Conservation (phyloP, 2,329 filamentous ascomycete species). For the Talaromyces islandicus region DNA sequence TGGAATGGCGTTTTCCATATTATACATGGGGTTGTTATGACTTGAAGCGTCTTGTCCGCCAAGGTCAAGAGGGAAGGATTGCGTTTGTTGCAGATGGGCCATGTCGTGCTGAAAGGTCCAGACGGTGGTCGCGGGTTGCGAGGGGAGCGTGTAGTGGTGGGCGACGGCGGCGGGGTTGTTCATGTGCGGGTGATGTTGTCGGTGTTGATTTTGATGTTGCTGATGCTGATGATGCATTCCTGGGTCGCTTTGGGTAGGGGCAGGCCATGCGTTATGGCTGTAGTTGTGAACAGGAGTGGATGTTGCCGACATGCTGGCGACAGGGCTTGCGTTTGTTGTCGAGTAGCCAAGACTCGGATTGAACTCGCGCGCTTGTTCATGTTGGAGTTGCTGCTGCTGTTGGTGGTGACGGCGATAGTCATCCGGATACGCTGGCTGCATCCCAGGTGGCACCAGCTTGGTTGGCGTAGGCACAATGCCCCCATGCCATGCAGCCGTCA, state of each 20-base stretch:
- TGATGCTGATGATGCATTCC: not conserved
- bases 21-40: not conserved
- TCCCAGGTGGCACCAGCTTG: not conserved
- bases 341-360: not conserved
- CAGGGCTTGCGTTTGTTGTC: not conserved
- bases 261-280: not conserved
- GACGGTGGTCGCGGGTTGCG: not conserved
- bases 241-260: not conserved
- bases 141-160: not conserved
- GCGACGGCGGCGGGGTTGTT: not conserved
- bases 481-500: slow-evolving; percentile 7
- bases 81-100: not conserved
- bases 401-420: not conserved
- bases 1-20: not conserved
- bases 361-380: not conserved
- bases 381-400: not conserved
- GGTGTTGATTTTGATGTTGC: not conserved
- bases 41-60: not conserved
- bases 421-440: not conserved
- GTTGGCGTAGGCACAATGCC: slow-evolving; percentile 6
- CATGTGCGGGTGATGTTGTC: not conserved
- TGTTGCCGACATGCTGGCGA: not conserved
- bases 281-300: slow-evolving; percentile 1
- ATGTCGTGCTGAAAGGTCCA: slow-evolving; percentile 5
- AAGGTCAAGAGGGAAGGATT: not conserved